Base-by-base conservation (phyloP, 768 basidiomycete genomes). In the Auricularia cornea region DNA sequence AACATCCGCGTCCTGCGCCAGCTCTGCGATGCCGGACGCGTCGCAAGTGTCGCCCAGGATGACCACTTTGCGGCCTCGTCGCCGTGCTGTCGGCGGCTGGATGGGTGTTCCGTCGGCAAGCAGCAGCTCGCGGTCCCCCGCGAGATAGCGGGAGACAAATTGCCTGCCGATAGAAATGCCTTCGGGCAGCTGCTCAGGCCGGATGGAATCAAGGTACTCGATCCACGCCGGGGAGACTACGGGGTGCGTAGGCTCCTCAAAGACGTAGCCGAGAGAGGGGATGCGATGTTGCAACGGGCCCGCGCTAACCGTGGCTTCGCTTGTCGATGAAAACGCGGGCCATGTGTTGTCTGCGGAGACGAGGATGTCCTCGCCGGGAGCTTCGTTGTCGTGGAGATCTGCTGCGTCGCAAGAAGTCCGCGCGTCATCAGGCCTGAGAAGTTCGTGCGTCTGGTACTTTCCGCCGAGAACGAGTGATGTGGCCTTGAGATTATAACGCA, bases 21-120 rank as follows among this genome's bases (percentile, higher is more conserved):
- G 80, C 8, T 84, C 83, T n/a, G 81, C 73, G 60, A 90, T 81
- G 1, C 26, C 51, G 5, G 59, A 67, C 20, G 75, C 80, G 68
- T 93, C 86, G 66, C 75, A 83, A 1, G 90, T 92, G 70, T 94
- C 91, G 0, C 92, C 92, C 3, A 93, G 78, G 56, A 93, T 80
- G 29, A 87, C 87, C 48, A 94, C 71, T 70, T 88, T 89, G 44
- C 44, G 44, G 59, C 90, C 81, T 20, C 92, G 94, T 18, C 63
- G 64, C 0, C 66, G 64, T 12, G 67, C 31, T 3, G 60, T 62
- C 1, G 73, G 73, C 68, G 78, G 52, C 10, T 67, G 35, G 1
- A 77, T 65, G 14, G 68, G 60, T 3, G 66, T 69, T 1, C 74
- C 75, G 59, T 75, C 71, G 5, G 70, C 71, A 29, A 76, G 68